A percentile compares a stretch with the other conserved stretches of the same genome.
phyloP scores from a whole-genome alignment of 805 yeast genomes.

The Priceomyces carsonii region DNA sequence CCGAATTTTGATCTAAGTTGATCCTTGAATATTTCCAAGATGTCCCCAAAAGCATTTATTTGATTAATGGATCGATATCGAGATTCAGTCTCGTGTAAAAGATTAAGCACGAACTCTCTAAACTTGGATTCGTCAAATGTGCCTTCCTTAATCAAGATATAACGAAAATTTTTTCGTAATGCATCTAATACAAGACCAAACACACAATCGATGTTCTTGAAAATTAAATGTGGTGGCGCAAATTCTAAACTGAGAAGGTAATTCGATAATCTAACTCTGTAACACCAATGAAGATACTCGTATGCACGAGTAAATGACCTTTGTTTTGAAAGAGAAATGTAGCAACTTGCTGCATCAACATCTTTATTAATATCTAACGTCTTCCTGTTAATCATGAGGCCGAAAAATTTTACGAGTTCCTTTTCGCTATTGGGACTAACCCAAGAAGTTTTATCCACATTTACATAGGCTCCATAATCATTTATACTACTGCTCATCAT shows the following conservation, averaged over 20 bases:
- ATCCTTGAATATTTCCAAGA: too few species aligned
- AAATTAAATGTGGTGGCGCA: conserved; percentile 11
- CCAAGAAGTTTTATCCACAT: conserved; percentile 27
- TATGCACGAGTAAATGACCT: conserved; percentile 21
- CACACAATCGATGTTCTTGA: conserved; percentile 13
- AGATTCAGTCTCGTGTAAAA: conserved; percentile 13
- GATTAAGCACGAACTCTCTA: conserved; percentile 13
- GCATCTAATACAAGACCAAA: conserved; percentile 12
- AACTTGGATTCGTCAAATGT: conserved; percentile 8
- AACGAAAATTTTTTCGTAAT: conserved; percentile 8
- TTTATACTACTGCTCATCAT: conserved; percentile 21
- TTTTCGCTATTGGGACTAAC: conserved; percentile 10
- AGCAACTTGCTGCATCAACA: conserved; percentile 7
- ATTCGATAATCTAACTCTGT: conserved; percentile 18
- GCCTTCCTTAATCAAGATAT: conserved; percentile 7
- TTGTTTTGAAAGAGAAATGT: conserved; percentile 6
- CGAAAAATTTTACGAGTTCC: conserved; percentile 25
- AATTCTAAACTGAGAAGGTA: conserved; percentile 18
- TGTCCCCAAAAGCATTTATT: too few species aligned
- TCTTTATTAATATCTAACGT: conserved; percentile 20
- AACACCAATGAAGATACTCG: conserved; percentile 22
- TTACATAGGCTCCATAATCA: conserved; percentile 36
- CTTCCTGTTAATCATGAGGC: conserved; percentile 24
- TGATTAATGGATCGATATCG: too few species aligned
- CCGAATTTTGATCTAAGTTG: too few species aligned